Evolutionary conservation across 352 stramenopile genomes (phyloP), one percentile per base, ranked within the genome.

Genomic region (Phytophthora tubulina): DNA sequence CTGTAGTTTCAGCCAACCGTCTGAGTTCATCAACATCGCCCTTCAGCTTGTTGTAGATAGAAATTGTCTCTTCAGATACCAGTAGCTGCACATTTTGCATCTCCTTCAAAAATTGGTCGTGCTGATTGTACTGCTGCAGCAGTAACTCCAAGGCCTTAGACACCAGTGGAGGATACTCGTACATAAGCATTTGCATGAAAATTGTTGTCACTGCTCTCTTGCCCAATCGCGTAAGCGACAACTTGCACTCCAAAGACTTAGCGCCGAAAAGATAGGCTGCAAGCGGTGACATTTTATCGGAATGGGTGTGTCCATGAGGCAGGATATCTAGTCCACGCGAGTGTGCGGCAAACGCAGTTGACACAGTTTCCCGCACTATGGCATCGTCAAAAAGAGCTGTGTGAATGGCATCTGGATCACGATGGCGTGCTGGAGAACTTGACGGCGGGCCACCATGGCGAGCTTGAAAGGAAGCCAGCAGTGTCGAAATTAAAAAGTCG

Each of bases 151-250:
- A 78, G n/a, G 84, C 79, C 59, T 90, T 90, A 0, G 82, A 87
- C 4, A 93, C 86, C 8, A 93, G 76, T 10, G 84, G 84, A 14
- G 86, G 84, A 65, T 93, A 89, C 57, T 92, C 84, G 52, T 92
- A 92, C 86, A 93, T 92, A 3, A 93, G 75, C 84, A 91, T 82
- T 59, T 93, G 86, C 81, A 92, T 87, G 13, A 93, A 69, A 21
- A 93, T 73, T 2, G 84, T 91, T 11, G 81, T 85, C 38, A 88
- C 72, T 33, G 75, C 69, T 49, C 79, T 81, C 9, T 56, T 51
- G 3, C 80, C 75, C 36, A 93, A 57, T 44, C 73, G 67, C 8
- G 71, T 63, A 0, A 93, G 79, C 38, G 84, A 91, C 42, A 89
- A 79, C 46, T 79, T 88, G 75, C 86, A 92, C 13, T 91, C 82